Conservation (phyloP, 2,329 filamentous ascomycete genomes). For the Venturia asperata region DNA sequence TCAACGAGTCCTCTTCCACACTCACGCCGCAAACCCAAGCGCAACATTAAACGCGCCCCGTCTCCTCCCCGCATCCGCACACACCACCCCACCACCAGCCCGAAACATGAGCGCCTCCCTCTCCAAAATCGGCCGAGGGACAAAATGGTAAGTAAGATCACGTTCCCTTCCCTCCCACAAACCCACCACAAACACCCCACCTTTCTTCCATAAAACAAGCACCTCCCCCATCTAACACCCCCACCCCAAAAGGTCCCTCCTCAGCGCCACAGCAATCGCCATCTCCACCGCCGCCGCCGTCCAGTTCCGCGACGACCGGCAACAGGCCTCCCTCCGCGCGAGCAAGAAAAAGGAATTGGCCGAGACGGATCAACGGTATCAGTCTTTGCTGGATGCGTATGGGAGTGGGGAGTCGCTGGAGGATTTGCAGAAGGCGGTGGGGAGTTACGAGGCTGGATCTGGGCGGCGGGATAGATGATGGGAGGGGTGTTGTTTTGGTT, state of each 20-base stretch:
- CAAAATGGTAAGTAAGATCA: background rate
- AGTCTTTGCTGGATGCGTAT: slow-evolving; percentile 16
- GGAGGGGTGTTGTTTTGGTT: too few species aligned
- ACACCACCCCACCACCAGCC: background rate
- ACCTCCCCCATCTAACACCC: background rate
- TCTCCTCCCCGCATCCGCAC: background rate
- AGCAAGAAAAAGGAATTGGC: background rate
- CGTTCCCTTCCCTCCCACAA: background rate
- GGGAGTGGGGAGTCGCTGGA: slow-evolving; percentile 18
- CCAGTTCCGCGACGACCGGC: background rate
- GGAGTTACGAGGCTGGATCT: slow-evolving; percentile 8
- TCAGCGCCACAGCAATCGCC: slow-evolving; percentile 2
- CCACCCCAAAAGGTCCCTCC: background rate
- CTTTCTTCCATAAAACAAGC: too few species aligned
- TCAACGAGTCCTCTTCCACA: slow-evolving; percentile 5
- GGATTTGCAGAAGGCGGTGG: slow-evolving; percentile 17
- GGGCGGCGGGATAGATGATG: too few species aligned
- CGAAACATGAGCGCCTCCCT: slow-evolving; percentile 2
- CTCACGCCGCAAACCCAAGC: background rate
- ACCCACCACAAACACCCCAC: background rate
- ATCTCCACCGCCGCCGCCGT: background rate
- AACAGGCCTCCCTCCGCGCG: background rate
- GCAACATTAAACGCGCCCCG: slow-evolving; percentile 8
- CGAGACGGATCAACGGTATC: slow-evolving; percentile 10
- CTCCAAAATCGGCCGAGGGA: slow-evolving; percentile 1